A percentile compares a stretch with the other conserved stretches of the same genome.
phyloP scores from a whole-genome alignment of 2,329 filamentous ascomycete genomes.

The Pseudogymnoascus sp. region DNA sequence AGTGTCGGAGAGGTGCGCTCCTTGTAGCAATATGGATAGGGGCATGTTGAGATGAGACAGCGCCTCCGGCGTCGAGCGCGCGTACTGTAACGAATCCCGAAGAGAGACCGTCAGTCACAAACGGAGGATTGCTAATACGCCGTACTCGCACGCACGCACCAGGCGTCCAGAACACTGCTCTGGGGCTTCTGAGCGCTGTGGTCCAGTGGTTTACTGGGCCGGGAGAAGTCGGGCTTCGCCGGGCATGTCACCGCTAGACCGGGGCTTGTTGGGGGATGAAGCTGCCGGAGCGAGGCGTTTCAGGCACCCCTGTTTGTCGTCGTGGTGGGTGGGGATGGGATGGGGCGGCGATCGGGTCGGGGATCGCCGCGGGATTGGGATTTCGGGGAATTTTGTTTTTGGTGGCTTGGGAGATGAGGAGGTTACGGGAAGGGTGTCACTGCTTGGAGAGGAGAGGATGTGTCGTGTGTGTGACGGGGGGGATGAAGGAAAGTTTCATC shows the following conservation, averaged over 20 bases:
- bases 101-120: background rate
- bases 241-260: background rate
- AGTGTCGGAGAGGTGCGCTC: background rate
- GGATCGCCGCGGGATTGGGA: background rate
- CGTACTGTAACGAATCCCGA: background rate
- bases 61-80: background rate
- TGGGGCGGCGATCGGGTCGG: conserved; percentile 4
- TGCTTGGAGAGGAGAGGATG: background rate
- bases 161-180: background rate
- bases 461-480: background rate
- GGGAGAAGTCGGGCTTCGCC: conserved; percentile 2
- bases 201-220: background rate
- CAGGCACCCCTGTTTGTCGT: background rate
- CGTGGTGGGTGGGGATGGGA: background rate
- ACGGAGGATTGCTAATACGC: background rate
- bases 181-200: background rate
- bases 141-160: background rate
- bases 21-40: background rate
- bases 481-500: background rate
- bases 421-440: background rate
- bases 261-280: background rate
- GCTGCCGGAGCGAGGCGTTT: conserved; percentile 6
- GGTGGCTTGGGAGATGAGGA: background rate
- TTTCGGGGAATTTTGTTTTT: background rate
- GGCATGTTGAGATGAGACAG: background rate